Conservation (phyloP, 1,139 yeast species). For the Suhomyces ambrosiae region DNA sequence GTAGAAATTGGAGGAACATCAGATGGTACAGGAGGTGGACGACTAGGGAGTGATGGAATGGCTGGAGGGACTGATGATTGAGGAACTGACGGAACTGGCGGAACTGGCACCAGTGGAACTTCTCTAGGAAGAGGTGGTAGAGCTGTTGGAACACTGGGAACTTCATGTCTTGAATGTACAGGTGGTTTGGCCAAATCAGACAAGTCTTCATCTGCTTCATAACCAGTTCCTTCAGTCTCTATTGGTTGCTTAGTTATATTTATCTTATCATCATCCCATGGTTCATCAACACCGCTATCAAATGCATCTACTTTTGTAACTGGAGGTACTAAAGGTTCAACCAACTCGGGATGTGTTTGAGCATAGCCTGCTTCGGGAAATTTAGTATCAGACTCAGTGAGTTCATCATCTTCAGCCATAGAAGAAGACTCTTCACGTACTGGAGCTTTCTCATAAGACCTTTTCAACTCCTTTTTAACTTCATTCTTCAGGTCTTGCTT, state of each 20-base stretch:
- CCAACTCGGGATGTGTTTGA: slow-evolving; percentile 17
- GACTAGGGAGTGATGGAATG: slow-evolving; percentile 15
- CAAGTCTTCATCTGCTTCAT: slow-evolving; percentile 49
- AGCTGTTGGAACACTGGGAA: neutral
- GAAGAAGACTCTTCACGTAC: slow-evolving; percentile 27
- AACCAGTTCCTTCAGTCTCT: slow-evolving; percentile 42
- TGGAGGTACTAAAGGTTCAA: slow-evolving; percentile 16
- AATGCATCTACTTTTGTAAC: slow-evolving; percentile 16
- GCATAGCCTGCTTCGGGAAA: slow-evolving; percentile 20
- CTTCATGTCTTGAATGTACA: slow-evolving; percentile 1
- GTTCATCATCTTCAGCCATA: slow-evolving; percentile 34
- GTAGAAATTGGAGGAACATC: slow-evolving; percentile 12
- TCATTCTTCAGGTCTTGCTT: too few relatives aligned
- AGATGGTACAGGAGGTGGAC: slow-evolving; percentile 19
- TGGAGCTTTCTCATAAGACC: slow-evolving; percentile 1
- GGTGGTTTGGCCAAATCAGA: slow-evolving; percentile 33
- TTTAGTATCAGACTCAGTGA: slow-evolving; percentile 24
- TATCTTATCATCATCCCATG: slow-evolving; percentile 16
- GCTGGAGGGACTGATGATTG: slow-evolving; percentile 7
- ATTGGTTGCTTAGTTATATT: slow-evolving; percentile 15
- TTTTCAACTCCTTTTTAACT: slow-evolving; percentile 1
- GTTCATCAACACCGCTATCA: slow-evolving; percentile 24
- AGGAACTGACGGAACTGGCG: slow-evolving; percentile 16
- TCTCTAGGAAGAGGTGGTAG: neutral
- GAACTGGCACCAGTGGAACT: slow-evolving; percentile 13